Base-by-base conservation (phyloP, 805 yeast species). In the Metschnikowia corniflorae region DNA sequence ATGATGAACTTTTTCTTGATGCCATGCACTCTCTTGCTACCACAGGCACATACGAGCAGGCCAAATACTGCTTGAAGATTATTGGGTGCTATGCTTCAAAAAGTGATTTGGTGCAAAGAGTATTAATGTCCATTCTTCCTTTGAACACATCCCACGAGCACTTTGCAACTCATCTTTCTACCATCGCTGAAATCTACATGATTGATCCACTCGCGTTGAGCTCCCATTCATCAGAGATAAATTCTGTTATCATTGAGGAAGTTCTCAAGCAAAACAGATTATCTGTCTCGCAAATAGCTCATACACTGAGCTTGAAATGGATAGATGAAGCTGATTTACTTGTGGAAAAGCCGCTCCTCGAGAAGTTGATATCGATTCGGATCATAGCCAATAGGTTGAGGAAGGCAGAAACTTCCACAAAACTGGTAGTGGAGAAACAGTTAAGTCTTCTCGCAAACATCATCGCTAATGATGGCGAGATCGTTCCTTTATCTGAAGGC, bases 391-490 rank as follows among this genome's bases (percentile, higher is more conserved):
- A 82, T 51, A 71, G 85, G 57, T 52, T 86, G 18, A 68, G 68
- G 33, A 60, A 61, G 0, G 70, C 67, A 4, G 63, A 58, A 8
- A 60, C 65, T 1, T 15, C 37, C 12, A 33, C 35, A 5, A 40
- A 40, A 15, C 16, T 27, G 12, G 44, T 29, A 6, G 58, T 71
- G 2, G 60, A 49, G 3, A 65, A 69, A 37, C 47, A 36, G 60
- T 72, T 86, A 43, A 84, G 82, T 49, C 60, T 87, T 18, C 65
- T 87, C 20, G 66, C 76, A 22, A 76, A 87, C 1, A 63, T 85
- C 22, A 75, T 87, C 32, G 76, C 79, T 1, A 81, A 81, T 53
- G 83, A 84, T 29, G 96, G 96, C 19, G 96, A 88, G 50, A 71
- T 87, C 21, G 75, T 80, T 44, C 73, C 35, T 55, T 58, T 40